phyloP scores from a whole-genome alignment of 208 protist species.

The Leishmania gerbilli region DNA sequence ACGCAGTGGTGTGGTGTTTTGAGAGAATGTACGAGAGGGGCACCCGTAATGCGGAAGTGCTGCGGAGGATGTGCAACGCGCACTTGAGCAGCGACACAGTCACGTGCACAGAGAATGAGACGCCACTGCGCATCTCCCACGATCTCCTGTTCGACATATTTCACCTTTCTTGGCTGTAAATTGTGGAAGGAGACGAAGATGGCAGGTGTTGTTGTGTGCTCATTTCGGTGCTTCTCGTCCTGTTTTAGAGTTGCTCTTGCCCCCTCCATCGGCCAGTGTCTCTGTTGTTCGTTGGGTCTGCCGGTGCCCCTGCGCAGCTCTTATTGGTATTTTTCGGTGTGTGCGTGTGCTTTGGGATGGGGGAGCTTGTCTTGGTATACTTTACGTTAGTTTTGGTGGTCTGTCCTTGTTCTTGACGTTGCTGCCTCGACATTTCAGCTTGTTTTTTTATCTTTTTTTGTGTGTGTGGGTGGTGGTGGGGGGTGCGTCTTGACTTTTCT shows the following conservation, averaged over 20 bases:
- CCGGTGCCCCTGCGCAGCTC: not conserved
- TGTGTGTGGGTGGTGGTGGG: too few relatives aligned
- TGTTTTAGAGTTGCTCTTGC: not conserved
- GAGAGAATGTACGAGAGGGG: not conserved
- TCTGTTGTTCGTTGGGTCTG: not conserved
- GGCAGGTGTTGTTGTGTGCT: not conserved
- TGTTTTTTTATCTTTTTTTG: not conserved
- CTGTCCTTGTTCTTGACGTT: not conserved
- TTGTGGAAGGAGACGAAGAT: not conserved
- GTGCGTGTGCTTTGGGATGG: not conserved
- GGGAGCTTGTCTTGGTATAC: not conserved
- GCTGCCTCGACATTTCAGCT: not conserved
- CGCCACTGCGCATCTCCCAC: not conserved
- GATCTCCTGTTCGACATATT: not conserved
- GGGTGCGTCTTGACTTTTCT: not conserved
- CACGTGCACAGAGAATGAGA: not conserved
- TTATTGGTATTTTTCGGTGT: not conserved
- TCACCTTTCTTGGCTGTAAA: not conserved
- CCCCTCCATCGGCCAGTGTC: not conserved
- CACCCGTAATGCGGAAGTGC: not conserved
- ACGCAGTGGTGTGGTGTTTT: conserved; percentile 4
- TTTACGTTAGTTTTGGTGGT: not conserved
- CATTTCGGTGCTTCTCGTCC: not conserved
- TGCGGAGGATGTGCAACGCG: not conserved
- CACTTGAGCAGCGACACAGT: not conserved